phyloP scores from a whole-genome alignment of 1,139 yeast genomes.

The Yamadazyma spencermartinsiae region DNA sequence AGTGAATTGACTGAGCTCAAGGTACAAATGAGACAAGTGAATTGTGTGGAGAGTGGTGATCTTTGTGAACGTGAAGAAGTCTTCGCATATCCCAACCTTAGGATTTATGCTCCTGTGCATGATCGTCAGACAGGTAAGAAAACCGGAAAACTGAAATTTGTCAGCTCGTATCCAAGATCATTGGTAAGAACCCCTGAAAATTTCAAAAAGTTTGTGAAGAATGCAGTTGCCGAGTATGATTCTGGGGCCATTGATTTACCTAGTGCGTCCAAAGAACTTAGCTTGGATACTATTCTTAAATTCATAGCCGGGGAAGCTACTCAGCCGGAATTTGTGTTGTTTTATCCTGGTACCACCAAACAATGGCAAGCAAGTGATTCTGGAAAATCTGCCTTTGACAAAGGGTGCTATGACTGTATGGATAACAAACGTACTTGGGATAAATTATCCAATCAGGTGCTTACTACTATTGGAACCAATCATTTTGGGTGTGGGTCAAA shows the following conservation, averaged over 20 bases:
- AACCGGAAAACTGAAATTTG: constrained; percentile 36
- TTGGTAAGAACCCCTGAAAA: constrained; percentile 48
- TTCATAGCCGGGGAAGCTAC: constrained; percentile 48
- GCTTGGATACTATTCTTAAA: constrained; percentile 35
- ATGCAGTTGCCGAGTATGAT: constrained; percentile 48
- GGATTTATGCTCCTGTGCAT: constrained; percentile 57
- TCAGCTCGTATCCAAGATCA: constrained; percentile 47
- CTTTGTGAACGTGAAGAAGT: constrained; percentile 64
- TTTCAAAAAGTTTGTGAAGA: constrained; percentile 52
- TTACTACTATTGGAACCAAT: constrained; percentile 45
- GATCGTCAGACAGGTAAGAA: constrained; percentile 28
- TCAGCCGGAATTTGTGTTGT: constrained; percentile 56
- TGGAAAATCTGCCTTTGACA: constrained; percentile 35
- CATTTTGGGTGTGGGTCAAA: constrained; percentile 61
- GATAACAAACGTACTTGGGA: constrained; percentile 59
- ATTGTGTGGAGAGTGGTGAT: constrained; percentile 73
- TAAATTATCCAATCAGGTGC: constrained; percentile 49
- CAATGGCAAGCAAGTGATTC: constrained; percentile 41
- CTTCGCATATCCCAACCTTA: constrained; percentile 54
- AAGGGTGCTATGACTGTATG: constrained; percentile 49
- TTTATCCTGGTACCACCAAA: constrained; percentile 58
- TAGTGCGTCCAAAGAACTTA: constrained; percentile 35
- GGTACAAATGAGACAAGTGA: constrained; percentile 64
- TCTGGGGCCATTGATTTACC: constrained; percentile 37
- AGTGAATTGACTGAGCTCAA: constrained; percentile 38